phyloP scores from a whole-genome alignment of 1,284 basidiomycete genomes.

The Ganoderma leucocontextum region DNA sequence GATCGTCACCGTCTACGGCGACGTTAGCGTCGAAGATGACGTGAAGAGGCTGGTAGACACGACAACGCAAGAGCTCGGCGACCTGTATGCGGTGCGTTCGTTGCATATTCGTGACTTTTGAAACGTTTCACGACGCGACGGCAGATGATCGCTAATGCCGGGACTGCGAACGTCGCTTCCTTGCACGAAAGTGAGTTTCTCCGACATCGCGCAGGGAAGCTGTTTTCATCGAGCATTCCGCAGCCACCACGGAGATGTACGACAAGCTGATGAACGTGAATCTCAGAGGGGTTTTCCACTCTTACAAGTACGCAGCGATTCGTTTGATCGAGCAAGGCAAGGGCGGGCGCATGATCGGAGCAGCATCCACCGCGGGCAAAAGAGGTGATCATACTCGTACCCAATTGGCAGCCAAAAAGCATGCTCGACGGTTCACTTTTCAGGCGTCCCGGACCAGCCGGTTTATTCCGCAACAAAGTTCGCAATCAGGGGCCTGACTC shows the following conservation, averaged over 20 bases:
- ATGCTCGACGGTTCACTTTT: no score
- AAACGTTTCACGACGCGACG: background rate
- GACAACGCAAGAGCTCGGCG: slow-evolving; percentile 39
- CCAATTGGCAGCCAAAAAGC: background rate
- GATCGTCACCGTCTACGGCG: slow-evolving; percentile 37
- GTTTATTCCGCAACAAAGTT: slow-evolving; percentile 37
- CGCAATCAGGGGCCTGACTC: slow-evolving; percentile 35
- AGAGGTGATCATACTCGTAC: slow-evolving; percentile 24
- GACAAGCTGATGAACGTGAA: slow-evolving; percentile 43
- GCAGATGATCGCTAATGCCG: slow-evolving; percentile 34
- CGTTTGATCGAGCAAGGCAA: slow-evolving; percentile 46
- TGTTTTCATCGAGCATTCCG: background rate
- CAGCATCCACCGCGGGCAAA: slow-evolving; percentile 39
- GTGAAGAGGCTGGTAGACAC: slow-evolving; percentile 41
- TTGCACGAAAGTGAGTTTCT: slow-evolving; percentile 28
- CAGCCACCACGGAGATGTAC: slow-evolving; percentile 36
- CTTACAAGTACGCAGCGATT: slow-evolving; percentile 46
- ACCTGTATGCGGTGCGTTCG: slow-evolving; percentile 32
- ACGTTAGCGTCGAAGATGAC: slow-evolving; percentile 42
- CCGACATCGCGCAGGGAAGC: background rate
- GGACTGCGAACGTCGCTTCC: slow-evolving; percentile 24
- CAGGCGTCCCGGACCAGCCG: slow-evolving; percentile 26
- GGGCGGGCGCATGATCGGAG: slow-evolving; percentile 47
- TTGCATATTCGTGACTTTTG: background rate
- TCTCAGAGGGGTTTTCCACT: slow-evolving; percentile 43